Evolutionary conservation across 1,139 yeast species (phyloP).

Genomic region (Candida sp.): DNA sequence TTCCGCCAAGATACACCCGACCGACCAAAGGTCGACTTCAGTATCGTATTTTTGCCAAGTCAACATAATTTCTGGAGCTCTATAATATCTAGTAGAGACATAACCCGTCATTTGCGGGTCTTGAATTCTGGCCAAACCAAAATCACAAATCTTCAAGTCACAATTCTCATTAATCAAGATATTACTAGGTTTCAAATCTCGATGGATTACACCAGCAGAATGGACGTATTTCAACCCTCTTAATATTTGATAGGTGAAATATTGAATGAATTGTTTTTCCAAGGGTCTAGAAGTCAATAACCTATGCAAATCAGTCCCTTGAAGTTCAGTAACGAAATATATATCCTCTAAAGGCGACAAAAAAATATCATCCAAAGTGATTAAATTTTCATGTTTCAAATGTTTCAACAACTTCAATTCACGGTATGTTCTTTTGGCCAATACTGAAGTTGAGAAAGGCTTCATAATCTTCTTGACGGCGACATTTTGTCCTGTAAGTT

Average conservation of each 20-base stretch:
- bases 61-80: constrained; percentile 99
- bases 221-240: constrained; percentile 95
- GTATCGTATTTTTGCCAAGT: constrained; percentile 99
- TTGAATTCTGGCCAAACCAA: constrained; percentile 94
- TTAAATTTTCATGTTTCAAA: constrained; percentile 90
- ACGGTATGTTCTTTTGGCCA: constrained; percentile 95
- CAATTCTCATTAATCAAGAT: constrained; percentile 93
- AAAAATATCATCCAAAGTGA: constrained; percentile 90
- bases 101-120: constrained; percentile 99
- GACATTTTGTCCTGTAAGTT: constrained; percentile 85
- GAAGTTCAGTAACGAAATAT: constrained; percentile 93
- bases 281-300: constrained; percentile 88
- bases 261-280: constrained; percentile 95
- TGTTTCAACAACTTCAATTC: constrained; percentile 93
- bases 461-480: constrained; percentile 98
- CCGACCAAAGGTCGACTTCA: constrained; percentile 99
- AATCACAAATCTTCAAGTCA: constrained; percentile 94
- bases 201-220: constrained; percentile 95
- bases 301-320: constrained; percentile 95
- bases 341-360: constrained; percentile 95
- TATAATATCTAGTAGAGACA: constrained; percentile 92
- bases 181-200: constrained; percentile 93
- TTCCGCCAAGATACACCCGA: constrained; percentile 98
- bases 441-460: constrained; percentile 91
- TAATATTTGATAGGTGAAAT: constrained; percentile 89